These are phyloP conservation scores for Calycina herbarum DNA, from an alignment of 2,329 filamentous ascomycete species.

Conservation along the genomic window DNA sequence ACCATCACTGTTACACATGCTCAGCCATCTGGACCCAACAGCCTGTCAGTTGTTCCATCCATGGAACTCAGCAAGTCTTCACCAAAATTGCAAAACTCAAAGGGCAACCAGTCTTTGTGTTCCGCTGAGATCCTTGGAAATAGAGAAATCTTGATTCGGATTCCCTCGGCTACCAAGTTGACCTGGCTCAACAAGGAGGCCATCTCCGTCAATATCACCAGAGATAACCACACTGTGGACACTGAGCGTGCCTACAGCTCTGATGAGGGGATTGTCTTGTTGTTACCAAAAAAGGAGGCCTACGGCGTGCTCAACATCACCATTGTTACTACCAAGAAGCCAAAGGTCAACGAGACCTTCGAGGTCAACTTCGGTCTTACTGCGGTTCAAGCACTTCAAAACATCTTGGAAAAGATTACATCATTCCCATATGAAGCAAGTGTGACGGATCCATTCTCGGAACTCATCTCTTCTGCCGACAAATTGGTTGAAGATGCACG, in stretches of 20 bases:
- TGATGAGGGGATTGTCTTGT: constrained; percentile 38
- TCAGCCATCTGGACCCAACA: constrained; percentile 39
- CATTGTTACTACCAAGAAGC: constrained; percentile 58
- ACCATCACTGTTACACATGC: constrained; percentile 39
- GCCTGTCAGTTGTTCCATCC: constrained; percentile 44
- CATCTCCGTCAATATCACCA: constrained; percentile 55
- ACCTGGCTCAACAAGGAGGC: constrained; percentile 58
- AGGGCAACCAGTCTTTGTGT: constrained; percentile 41
- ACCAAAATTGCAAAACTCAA: constrained; percentile 21
- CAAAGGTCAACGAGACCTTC: constrained; percentile 61
- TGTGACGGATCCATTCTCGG: constrained; percentile 16
- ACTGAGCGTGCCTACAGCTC: constrained; percentile 44
- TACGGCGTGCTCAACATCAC: constrained; percentile 59
- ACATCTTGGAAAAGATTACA: constrained; percentile 29
- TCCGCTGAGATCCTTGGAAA: constrained; percentile 47
- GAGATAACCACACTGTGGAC: constrained; percentile 48
- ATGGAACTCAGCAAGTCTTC: constrained; percentile 37
- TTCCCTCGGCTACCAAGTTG: constrained; percentile 51
- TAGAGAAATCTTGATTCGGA: constrained; percentile 55
- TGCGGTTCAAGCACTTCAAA: constrained; percentile 29
- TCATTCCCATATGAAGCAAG: constrained; percentile 16
- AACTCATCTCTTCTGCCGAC: constrained; percentile 25
- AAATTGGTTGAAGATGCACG: constrained; percentile 28
- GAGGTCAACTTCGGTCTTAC: constrained; percentile 55
- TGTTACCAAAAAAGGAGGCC: constrained; percentile 54